Conservation (phyloP, 2,329 filamentous ascomycete genomes). For the Xylariaceae sp. region DNA sequence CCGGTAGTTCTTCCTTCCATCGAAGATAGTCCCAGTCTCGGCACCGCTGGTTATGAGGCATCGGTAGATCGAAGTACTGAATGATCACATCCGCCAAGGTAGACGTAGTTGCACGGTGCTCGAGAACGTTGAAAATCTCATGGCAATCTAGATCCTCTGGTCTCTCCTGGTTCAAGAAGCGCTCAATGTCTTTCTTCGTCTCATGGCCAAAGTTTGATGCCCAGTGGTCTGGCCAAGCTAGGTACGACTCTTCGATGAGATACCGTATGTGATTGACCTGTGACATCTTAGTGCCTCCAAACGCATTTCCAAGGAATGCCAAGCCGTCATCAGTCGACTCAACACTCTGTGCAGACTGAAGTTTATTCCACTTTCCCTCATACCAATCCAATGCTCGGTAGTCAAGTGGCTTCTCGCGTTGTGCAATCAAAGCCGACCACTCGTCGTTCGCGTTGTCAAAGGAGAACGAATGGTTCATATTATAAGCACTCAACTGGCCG, state of each 20-base stretch:
- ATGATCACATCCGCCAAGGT: slow-evolving; percentile 36
- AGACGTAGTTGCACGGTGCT: slow-evolving; percentile 38
- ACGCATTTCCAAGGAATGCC: slow-evolving; percentile 37
- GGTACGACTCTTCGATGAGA: slow-evolving; percentile 38
- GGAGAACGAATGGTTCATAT: slow-evolving; percentile 35
- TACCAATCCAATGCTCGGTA: slow-evolving; percentile 28
- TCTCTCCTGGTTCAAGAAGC: slow-evolving; percentile 20
- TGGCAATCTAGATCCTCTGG: slow-evolving; percentile 31
- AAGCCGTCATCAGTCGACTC: slow-evolving; percentile 1
- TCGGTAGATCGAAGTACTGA: slow-evolving; percentile 30
- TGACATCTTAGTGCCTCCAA: slow-evolving; percentile 39
- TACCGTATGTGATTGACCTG: slow-evolving; percentile 39
- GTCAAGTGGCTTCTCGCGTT: slow-evolving; percentile 22
- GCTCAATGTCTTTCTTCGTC: slow-evolving; percentile 24
- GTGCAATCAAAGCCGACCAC: slow-evolving; percentile 36
- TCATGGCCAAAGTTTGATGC: slow-evolving; percentile 25
- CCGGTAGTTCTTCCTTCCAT: slow-evolving; percentile 19
- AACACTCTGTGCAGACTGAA: not conserved
- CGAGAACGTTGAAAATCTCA: slow-evolving; percentile 40
- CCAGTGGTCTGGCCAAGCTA: slow-evolving; percentile 38
- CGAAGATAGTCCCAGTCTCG: slow-evolving; percentile 36
- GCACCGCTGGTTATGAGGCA: slow-evolving; percentile 33
- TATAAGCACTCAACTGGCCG: slow-evolving; percentile 23
- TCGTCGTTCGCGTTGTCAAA: slow-evolving; percentile 36
- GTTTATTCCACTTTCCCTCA: slow-evolving; percentile 33